These are phyloP conservation scores for Crithidia expoeki DNA, from an alignment of 208 protist genomes.

Conservation along the genomic window DNA sequence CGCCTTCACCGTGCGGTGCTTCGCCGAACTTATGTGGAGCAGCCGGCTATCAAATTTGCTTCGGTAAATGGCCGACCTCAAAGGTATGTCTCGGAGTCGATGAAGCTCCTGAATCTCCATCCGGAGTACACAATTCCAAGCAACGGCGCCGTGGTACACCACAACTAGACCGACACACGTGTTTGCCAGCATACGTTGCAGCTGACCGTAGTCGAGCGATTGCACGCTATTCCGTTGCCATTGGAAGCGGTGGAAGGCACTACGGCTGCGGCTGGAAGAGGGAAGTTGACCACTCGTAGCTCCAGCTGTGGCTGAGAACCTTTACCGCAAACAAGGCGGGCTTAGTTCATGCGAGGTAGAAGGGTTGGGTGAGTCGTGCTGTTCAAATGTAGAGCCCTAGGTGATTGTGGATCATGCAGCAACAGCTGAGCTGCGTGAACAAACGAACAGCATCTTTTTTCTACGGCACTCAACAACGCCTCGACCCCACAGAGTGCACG, in stretches of 20 bases:
- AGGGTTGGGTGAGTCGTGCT: constrained; percentile 29
- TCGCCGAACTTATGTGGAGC: constrained; percentile 13
- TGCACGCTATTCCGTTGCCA: constrained; percentile 26
- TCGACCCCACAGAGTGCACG: constrained; percentile 23
- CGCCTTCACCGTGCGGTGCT: constrained; percentile 40
- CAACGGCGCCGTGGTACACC: constrained; percentile 53
- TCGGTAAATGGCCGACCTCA: constrained; percentile 56
- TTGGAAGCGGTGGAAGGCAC: background rate
- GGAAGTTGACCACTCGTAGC: constrained; percentile 23
- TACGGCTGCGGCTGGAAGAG: constrained; percentile 23
- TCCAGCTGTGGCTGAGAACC: constrained; percentile 26
- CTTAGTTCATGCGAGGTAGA: constrained; percentile 27
- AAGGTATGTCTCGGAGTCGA: constrained; percentile 44
- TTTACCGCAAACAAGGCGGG: constrained; percentile 44
- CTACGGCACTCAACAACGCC: constrained; percentile 27
- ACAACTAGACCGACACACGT: constrained; percentile 28
- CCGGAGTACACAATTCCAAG: constrained; percentile 63
- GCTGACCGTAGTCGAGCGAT: constrained; percentile 22
- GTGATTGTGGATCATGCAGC: constrained; percentile 20
- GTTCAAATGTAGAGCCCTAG: constrained; percentile 36
- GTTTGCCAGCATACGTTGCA: constrained; percentile 37
- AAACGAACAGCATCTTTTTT: constrained; percentile 16
- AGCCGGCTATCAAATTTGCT: constrained; percentile 30
- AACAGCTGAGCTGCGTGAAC: background rate
- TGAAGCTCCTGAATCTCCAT: constrained; percentile 36